These are phyloP conservation scores for Ephemerocybe angulata DNA, from an alignment of 768 basidiomycete genomes.

Conservation along the genomic window DNA sequence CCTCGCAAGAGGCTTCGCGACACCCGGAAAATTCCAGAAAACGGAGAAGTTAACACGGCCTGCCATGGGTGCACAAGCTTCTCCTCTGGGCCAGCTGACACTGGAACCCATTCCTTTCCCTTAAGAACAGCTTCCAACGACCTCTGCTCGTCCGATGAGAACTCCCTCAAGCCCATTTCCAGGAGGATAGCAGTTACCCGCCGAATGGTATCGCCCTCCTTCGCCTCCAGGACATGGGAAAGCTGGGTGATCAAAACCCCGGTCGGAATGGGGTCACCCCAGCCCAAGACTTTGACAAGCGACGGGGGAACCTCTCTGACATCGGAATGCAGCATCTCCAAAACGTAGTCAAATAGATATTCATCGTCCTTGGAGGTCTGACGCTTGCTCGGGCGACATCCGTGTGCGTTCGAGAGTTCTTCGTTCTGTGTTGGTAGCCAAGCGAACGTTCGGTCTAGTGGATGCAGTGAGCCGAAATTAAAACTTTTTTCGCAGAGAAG, in stretches of 20 bases:
- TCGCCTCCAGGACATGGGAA: constrained; percentile 14
- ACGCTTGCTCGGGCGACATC: constrained; percentile 19
- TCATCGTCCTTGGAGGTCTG: constrained; percentile 18
- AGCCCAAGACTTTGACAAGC: constrained; percentile 32
- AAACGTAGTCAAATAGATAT: constrained; percentile 38
- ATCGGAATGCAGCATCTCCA: constrained; percentile 27
- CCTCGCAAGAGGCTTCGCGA: constrained; percentile 14
- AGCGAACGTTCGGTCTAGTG: constrained; percentile 1
- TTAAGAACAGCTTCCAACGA: constrained; percentile 16
- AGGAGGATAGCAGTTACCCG: constrained; percentile 24
- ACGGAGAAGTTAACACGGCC: constrained; percentile 20
- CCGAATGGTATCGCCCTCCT: background rate
- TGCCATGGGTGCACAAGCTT: constrained; percentile 16
- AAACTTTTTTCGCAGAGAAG: constrained; percentile 15
- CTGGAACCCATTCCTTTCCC: constrained; percentile 33
- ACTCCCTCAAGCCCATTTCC: constrained; percentile 25
- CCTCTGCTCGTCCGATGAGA: constrained; percentile 15
- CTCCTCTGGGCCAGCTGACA: constrained; percentile 8
- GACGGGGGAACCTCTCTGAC: constrained; percentile 21
- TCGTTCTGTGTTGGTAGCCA: constrained; percentile 41
- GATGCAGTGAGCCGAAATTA: constrained; percentile 11
- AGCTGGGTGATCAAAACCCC: constrained; percentile 33
- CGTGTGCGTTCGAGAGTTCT: constrained; percentile 20
- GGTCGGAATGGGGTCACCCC: constrained; percentile 34
- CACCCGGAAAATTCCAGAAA: constrained; percentile 26